Conservation (phyloP, 169 alveolate species). For the Amoebophrya sp. region DNA sequence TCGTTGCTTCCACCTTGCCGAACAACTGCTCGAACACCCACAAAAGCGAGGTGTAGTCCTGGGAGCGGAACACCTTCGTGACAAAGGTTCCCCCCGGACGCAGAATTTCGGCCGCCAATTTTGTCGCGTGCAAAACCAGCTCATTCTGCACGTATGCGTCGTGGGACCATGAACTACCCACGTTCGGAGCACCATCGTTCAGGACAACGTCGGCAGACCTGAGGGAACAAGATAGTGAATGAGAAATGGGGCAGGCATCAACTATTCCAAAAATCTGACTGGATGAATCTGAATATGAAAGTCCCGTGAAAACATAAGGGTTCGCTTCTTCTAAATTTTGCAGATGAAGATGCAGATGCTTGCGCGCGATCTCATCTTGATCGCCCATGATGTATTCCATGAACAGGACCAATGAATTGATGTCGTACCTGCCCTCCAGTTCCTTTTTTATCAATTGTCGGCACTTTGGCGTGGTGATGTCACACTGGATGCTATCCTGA, state of each 20-base stretch:
- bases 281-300: too few species aligned
- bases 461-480: conserved; percentile 82
- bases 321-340: too few species aligned
- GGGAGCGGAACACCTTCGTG: conserved; percentile 86
- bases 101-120: conserved; percentile 82
- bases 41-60: conserved; percentile 91
- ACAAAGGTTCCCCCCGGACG: conserved; percentile 72
- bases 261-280: too few species aligned
- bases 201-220: conserved; percentile 90
- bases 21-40: conserved; percentile 94
- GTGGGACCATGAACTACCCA: conserved; percentile 95
- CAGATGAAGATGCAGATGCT: too few species aligned
- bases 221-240: conserved; percentile 31
- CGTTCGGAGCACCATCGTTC: conserved; percentile 99
- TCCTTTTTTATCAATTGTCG: conserved; percentile 45
- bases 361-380: too few species aligned
- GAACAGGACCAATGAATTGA: too few species aligned
- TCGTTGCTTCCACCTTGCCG: conserved; percentile 91
- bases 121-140: conserved; percentile 83
- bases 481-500: conserved; percentile 89
- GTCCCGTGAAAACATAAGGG: too few species aligned
- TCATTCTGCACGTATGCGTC: conserved; percentile 97
- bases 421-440: conserved; percentile 49
- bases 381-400: too few species aligned
- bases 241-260: too few species aligned